Evolutionary conservation across 176 grass and related monocot species (phyloP), one percentile per base, ranked within the genome.

Genomic region (Musa acuminata): DNA sequence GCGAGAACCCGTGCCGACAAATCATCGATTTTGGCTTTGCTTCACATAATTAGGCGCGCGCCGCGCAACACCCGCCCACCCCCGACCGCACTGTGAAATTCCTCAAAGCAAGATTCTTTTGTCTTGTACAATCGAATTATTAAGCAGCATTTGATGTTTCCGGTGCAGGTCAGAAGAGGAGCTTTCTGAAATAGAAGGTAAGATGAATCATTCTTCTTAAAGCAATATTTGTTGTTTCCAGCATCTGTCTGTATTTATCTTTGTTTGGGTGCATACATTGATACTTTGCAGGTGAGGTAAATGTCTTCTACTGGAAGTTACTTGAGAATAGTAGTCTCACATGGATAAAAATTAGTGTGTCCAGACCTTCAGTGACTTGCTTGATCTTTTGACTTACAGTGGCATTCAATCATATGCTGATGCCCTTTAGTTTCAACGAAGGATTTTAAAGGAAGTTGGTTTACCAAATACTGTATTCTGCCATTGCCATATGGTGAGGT

Each of bases 131-230:
- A 26, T 77, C 71, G 77, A 80, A 79, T 72, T 72, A 72, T 89
- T 75, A 75, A 85, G 23, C 82, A 72, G 49, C 71, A 72, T 80
- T 75, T 87, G 69, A 64, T 91, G 86, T 79, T 83, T 99, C 79
- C 91, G 91, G 88, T 89, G 88, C 91, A 99, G 90, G 95, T 89
- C 95, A 80, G 95, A 94, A 86, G 84, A 94, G 75, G 95, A 99
- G 95, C 88, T 99, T 72, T 78, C 77, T 73, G 85, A 94, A 82
- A 99, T 94, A 78, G 86, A 99, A 86, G 95, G 95, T 94, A 76
- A 53, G 74, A 20, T 0, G 55, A 78, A 13, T 50, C 43, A n/a
- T 27, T 16, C 52, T 19, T 54, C 12, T 3, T 8, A 29, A 29
- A 55, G 21, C 8, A 11, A 26, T 11, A 54, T 73, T 73, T 14